Evolutionary conservation across 495 filamentous ascomycete genomes (phyloP).

Genomic region (Neurospora sp.): DNA sequence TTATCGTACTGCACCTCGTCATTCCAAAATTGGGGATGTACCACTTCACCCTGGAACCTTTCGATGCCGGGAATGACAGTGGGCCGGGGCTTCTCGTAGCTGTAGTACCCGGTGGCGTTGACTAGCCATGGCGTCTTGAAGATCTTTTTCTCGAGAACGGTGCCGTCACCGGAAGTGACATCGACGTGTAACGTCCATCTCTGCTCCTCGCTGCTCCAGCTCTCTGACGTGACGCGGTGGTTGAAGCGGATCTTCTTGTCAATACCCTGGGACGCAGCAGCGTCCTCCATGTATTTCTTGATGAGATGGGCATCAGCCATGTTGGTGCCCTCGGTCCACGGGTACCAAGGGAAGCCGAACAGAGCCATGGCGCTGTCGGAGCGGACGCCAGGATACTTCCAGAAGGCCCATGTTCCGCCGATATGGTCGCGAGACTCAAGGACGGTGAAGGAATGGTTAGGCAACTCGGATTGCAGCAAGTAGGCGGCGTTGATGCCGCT

Average conservation of each 20-base stretch:
- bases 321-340: constrained; percentile 48
- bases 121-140: constrained; percentile 49
- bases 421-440: constrained; percentile 51
- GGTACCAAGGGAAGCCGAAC: constrained; percentile 60
- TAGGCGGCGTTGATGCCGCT: constrained; percentile 70
- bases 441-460: constrained; percentile 46
- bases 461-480: constrained; percentile 51
- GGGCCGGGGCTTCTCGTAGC: constrained; percentile 49
- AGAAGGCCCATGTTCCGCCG: constrained; percentile 67
- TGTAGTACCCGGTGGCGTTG: constrained; percentile 57
- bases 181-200: constrained; percentile 52
- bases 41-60: constrained; percentile 42
- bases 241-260: constrained; percentile 49
- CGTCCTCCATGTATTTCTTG: constrained; percentile 51
- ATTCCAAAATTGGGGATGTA: constrained; percentile 59
- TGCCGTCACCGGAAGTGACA: constrained; percentile 24
- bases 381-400: constrained; percentile 59
- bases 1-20: constrained; percentile 36
- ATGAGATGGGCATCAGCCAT: constrained; percentile 55
- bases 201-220: constrained; percentile 53
- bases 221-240: constrained; percentile 43
- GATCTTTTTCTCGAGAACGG: constrained; percentile 23
- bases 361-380: constrained; percentile 59
- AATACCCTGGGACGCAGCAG: constrained; percentile 49
- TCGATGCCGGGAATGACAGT: constrained; percentile 50